Percentiles rank a stretch among this genome's conserved stretches.
These are phyloP conservation scores for Sporothrix luriei DNA, from an alignment of 2,329 filamentous ascomycete species.

Conservation along the genomic window DNA sequence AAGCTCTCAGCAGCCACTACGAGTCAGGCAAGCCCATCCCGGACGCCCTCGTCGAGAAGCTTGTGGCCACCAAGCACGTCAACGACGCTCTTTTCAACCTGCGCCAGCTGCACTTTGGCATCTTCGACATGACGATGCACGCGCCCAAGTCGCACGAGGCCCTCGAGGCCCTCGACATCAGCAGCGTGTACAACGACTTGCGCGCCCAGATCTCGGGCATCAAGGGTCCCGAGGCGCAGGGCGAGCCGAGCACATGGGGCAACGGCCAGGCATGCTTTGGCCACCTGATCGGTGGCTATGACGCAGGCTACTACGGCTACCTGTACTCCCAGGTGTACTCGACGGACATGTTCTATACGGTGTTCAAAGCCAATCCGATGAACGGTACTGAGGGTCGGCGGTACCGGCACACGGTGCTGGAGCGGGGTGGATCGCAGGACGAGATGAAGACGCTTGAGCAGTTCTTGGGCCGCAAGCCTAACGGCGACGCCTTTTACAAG, in stretches of 20 bases:
- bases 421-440: constrained; percentile 75
- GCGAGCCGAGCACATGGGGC: constrained; percentile 66
- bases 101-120: constrained; percentile 76
- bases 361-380: constrained; percentile 80
- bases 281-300: constrained; percentile 81
- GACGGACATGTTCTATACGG: constrained; percentile 81
- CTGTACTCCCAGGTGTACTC: constrained; percentile 77
- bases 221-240: constrained; percentile 71
- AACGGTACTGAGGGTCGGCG: constrained; percentile 70
- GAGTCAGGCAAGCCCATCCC: constrained; percentile 70
- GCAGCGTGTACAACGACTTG: constrained; percentile 70
- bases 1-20: constrained; percentile 72
- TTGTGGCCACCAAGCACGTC: constrained; percentile 77
- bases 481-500: constrained; percentile 76
- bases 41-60: constrained; percentile 71
- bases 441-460: constrained; percentile 80
- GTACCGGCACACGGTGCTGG: constrained; percentile 76
- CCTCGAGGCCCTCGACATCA: constrained; percentile 66
- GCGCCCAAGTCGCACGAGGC: constrained; percentile 68
- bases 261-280: constrained; percentile 79
- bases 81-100: constrained; percentile 80
- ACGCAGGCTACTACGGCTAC: constrained; percentile 81
- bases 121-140: constrained; percentile 83
- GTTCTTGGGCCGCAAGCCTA: constrained; percentile 76
- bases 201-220: constrained; percentile 71